Evolutionary conservation across 179 eudicot genomes (phyloP).

Genomic region (Carnegiea gigantea): DNA sequence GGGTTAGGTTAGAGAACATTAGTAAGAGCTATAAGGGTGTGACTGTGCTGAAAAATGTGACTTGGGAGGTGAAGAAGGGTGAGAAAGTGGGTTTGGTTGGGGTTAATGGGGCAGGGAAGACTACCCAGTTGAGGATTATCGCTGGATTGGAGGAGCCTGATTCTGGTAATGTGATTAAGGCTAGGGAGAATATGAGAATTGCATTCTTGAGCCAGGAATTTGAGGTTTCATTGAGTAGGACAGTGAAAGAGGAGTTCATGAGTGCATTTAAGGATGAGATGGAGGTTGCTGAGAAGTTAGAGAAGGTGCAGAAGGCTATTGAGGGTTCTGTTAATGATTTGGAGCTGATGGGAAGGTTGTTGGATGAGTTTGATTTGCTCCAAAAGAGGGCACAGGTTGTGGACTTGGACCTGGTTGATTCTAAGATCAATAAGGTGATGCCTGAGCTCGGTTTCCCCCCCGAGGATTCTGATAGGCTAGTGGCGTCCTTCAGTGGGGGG

Average conservation of each 20-base stretch:
- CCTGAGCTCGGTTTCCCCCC: slow-evolving; percentile 82
- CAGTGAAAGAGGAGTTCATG: slow-evolving; percentile 86
- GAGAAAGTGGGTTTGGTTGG: slow-evolving; percentile 97
- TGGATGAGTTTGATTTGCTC: slow-evolving; percentile 92
- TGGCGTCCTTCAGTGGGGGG: slow-evolving; percentile 95
- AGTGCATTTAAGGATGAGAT: slow-evolving; percentile 88
- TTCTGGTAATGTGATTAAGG: slow-evolving; percentile 88
- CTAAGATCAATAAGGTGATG: slow-evolving; percentile 85
- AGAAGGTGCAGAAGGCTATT: slow-evolving; percentile 92
- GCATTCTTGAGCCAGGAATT: slow-evolving; percentile 91
- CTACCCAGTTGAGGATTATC: slow-evolving; percentile 89
- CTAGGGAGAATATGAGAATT: slow-evolving; percentile 75
- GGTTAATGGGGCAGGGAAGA: slow-evolving; percentile 96
- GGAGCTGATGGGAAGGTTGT: slow-evolving; percentile 91
- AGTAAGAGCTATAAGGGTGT: slow-evolving; percentile 80
- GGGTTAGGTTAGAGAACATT: slow-evolving; percentile 80
- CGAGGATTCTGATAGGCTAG: slow-evolving; percentile 92
- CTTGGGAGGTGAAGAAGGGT: slow-evolving; percentile 95
- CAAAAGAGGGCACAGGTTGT: slow-evolving; percentile 83
- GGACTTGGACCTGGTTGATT: slow-evolving; percentile 73
- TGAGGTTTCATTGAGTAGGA: slow-evolving; percentile 77
- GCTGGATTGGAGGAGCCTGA: slow-evolving; percentile 82
- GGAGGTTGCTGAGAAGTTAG: slow-evolving; percentile 71
- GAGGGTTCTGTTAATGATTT: slow-evolving; percentile 80
- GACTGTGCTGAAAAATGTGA: slow-evolving; percentile 74